Percentiles rank a stretch among this genome's conserved stretches.
phyloP scores from a whole-genome alignment of 345 rosid genomes.

The rapeseed (Brassica napus) region DNA sequence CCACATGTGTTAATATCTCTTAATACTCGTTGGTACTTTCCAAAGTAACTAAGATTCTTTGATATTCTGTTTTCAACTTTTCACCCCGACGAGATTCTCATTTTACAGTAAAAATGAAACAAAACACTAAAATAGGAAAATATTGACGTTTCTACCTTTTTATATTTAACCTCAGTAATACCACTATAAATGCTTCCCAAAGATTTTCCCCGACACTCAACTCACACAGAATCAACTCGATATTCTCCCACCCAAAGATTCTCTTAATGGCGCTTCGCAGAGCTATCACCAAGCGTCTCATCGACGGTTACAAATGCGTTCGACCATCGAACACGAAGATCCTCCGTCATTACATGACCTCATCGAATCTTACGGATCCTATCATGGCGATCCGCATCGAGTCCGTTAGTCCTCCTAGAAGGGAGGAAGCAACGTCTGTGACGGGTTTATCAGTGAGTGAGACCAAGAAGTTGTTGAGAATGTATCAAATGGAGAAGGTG shows the following conservation, averaged over 20 bases:
- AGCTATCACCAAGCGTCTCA: constrained; percentile 45
- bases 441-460: constrained; percentile 51
- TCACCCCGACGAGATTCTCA: constrained; percentile 2
- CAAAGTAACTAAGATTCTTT: constrained; percentile 2
- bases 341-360: constrained; percentile 47
- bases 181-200: constrained; percentile 13
- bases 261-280: constrained; percentile 58
- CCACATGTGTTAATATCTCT: not conserved
- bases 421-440: constrained; percentile 13
- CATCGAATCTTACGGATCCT: constrained; percentile 40
- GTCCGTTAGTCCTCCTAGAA: constrained; percentile 15
- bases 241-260: constrained; percentile 16
- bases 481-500: constrained; percentile 57
- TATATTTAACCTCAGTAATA: constrained; percentile 1
- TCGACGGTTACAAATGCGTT: constrained; percentile 24
- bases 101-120: not conserved
- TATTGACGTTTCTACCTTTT: not conserved
- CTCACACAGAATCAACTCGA: constrained; percentile 4
- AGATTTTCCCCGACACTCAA: constrained; percentile 6
- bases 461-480: constrained; percentile 61
- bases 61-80: not conserved
- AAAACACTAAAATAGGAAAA: not conserved
- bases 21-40: not conserved
- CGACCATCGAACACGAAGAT: not conserved
- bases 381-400: constrained; percentile 21